These are phyloP conservation scores for Agaricus sinodeliciosus DNA, from an alignment of 768 basidiomycete genomes.

Conservation along the genomic window DNA sequence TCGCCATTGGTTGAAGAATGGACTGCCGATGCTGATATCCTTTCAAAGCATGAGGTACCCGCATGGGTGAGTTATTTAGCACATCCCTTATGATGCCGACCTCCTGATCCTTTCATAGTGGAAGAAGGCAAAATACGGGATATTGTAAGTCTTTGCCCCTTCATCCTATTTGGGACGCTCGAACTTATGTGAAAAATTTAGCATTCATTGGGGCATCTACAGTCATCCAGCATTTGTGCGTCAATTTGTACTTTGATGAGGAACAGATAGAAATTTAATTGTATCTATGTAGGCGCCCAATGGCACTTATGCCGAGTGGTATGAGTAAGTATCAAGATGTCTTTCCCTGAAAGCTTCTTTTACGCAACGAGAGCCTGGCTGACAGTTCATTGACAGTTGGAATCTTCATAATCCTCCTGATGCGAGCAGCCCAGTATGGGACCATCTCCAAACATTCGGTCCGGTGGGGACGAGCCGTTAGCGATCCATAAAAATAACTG, in stretches of 20 bases:
- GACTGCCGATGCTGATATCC: slow-evolving; percentile 27
- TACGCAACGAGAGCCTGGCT: neutral
- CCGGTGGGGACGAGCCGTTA: slow-evolving; percentile 14
- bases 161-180: neutral
- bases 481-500: neutral
- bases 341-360: neutral
- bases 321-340: slow-evolving; percentile 32
- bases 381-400: slow-evolving; percentile 19
- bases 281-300: slow-evolving; percentile 27
- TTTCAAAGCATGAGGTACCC: slow-evolving; percentile 44
- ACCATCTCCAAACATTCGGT: slow-evolving; percentile 41
- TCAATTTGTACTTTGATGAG: neutral
- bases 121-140: slow-evolving; percentile 47
- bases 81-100: neutral
- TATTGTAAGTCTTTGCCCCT: slow-evolving; percentile 33
- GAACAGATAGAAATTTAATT: too few species aligned
- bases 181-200: slow-evolving; percentile 11
- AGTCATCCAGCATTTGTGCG: slow-evolving; percentile 39
- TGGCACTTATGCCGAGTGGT: slow-evolving; percentile 47
- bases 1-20: slow-evolving; percentile 32
- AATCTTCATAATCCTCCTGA: slow-evolving; percentile 29
- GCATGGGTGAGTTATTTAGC: slow-evolving; percentile 35
- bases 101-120: slow-evolving; percentile 25
- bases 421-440: slow-evolving; percentile 34
- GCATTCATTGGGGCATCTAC: slow-evolving; percentile 46